Base-by-base conservation (phyloP, 257 asterid genomes). In the Hygrophila difformis region DNA sequence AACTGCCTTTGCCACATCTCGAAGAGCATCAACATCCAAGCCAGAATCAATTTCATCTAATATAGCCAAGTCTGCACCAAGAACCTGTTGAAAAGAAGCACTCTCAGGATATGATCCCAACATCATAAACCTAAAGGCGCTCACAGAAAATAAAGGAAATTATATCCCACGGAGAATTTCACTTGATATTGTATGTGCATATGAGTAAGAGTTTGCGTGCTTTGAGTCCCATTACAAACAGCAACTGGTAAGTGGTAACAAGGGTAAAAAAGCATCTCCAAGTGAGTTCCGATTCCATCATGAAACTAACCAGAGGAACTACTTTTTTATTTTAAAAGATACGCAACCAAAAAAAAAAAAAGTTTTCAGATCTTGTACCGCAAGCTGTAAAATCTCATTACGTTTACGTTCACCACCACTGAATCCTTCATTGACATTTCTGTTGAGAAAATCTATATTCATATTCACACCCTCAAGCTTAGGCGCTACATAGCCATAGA, bases 321-420 rank as follows among this genome's bases (percentile, higher is more conserved):
- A 24, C 29, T 2, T 3, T 7, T 7, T 24, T 48, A 36, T 24
- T 11, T 47, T 41, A 21, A 21, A 45, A 43, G 42, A 58, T 47
- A 53, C 52, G 21, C n/a, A 14, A 24, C 3, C 3, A 24, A 2
- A 2, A 2, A 34, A 24, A 24, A 7, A 24, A 24, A 24, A 24
- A 2, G 29, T 24, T 24, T 49, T 15, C 28, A 41, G 54, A 49
- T 33, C 18, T 17, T 57, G 46, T 79, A 92, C 99, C 79, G 91
- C 95, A 48, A 92, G 94, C 62, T 92, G 99, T 55, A 92, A 63
- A 58, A 92, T 87, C 76, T 92, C 97, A 57, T 92, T 92, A 49
- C 99, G 95, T 72, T 92, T 92, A 75, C 64, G 83, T 76, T 92
- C 99, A 63, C 99, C 99, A 33, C 99, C 99, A 38, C 97, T 92